These are phyloP conservation scores for Crotalaria pallida DNA, from an alignment of 306 rosid genomes.

Conservation along the genomic window DNA sequence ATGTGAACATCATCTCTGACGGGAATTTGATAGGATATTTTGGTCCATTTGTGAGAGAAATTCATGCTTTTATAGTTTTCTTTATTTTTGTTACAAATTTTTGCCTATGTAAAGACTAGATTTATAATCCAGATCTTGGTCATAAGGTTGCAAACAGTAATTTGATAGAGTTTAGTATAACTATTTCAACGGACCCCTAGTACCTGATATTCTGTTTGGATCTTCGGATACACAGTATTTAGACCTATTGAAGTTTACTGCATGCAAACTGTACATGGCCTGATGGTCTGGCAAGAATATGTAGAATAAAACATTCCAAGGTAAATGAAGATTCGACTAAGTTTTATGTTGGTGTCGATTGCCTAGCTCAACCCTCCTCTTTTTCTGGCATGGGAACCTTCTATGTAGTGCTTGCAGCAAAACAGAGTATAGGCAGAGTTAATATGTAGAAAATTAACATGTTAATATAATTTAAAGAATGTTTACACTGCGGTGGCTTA, in stretches of 20 bases:
- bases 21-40: conserved; percentile 1
- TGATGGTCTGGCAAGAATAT: conserved; percentile 12
- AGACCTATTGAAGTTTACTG: conserved; percentile 4
- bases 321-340: too few species aligned
- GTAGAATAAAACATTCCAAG: too few species aligned
- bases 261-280: conserved; percentile 9
- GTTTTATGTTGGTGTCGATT: too few species aligned
- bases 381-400: too few species aligned
- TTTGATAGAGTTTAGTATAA: neutral
- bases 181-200: neutral
- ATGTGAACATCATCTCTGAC: neutral
- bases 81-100: neutral
- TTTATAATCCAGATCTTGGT: conserved; percentile 6
- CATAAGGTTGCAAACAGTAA: neutral
- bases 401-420: too few species aligned
- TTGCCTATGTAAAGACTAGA: neutral
- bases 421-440: too few species aligned
- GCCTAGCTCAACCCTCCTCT: too few species aligned
- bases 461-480: too few species aligned
- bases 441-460: neutral
- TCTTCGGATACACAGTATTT: neutral
- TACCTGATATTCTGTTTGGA: neutral
- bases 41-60: neutral
- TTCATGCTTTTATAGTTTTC: neutral
- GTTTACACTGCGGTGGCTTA: too few species aligned